Evolutionary conservation across 495 filamentous ascomycete genomes (phyloP), one percentile per base, ranked within the genome.

Genomic region (Astrocystis sublimbata): DNA sequence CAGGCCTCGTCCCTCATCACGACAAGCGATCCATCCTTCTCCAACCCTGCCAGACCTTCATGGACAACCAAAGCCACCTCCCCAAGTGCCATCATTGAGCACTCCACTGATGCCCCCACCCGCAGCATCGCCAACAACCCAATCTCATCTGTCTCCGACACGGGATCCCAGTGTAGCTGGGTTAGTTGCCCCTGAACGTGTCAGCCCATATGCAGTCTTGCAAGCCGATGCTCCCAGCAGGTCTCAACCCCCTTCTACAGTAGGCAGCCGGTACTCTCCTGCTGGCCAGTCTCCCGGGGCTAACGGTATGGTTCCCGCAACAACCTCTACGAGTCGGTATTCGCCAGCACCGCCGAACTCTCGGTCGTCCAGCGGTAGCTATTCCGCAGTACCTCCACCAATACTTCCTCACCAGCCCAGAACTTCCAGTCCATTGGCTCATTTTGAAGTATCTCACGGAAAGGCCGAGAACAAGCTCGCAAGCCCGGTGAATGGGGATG

Each of bases 341-440:
- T 85, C 83, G 51, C 83, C 83, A 13, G 81, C 81, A 33, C 81
- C 80, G 12, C 74, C 79, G 30, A 66, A 28, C 15, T 66, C 65
- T 43, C 71, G 75, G 33, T 73, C 74, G 10, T 59, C 77, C 33
- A 70, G 70, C 47, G 74, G 72, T 59, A 70, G 69, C 23, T 79
- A 83, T 68, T 68, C 73, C 19, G 73, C 72, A 21, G 60, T 67
- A 64, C 73, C 74, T 50, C 75, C 83, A 28, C 79, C 83, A 4
- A 62, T 81, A 4, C 76, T 92, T 66, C 82, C 88, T 12, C 92
- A 92, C 73, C 90, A 90, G 59, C 91, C 92, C 8, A 85, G 91
- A 55, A 94, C 91, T 19, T 94, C 90, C 19, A 96, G 92, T 68
- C 92, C 91, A 10, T 78, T 96, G 30, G 92, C 90, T 19, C 86